A percentile compares a stretch with the other conserved stretches of the same genome.
Evolutionary conservation across 441 rosid species (phyloP).

Genomic region (Aquilaria agallochum): DNA sequence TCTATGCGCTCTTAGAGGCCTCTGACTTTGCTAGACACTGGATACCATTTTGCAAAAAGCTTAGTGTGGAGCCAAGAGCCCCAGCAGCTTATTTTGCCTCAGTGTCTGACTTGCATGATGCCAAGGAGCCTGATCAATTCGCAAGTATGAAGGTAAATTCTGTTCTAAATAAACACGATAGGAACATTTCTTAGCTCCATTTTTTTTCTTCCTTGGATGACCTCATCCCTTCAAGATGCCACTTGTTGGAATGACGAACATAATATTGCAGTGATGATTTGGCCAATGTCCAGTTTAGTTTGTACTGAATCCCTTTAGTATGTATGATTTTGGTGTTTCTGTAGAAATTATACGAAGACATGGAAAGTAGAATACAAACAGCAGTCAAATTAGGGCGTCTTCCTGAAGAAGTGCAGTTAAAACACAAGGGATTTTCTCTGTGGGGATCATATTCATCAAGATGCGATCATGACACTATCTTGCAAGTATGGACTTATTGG

Average conservation of each 20-base stretch:
- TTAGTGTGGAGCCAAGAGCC: conserved; percentile 37
- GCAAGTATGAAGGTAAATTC: conserved; percentile 27
- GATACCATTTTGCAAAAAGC: conserved; percentile 56
- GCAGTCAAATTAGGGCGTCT: conserved; percentile 29
- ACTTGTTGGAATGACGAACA: no score
- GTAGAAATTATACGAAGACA: conserved; percentile 50
- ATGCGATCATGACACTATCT: conserved; percentile 55
- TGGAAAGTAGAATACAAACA: conserved; percentile 45
- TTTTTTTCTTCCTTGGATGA: no score
- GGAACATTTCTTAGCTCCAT: no score
- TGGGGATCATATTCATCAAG: conserved; percentile 44
- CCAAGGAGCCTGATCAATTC: background rate
- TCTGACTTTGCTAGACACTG: conserved; percentile 50
- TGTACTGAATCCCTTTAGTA: background rate
- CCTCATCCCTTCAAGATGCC: background rate
- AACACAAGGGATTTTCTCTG: conserved; percentile 45
- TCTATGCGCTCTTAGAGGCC: conserved; percentile 68
- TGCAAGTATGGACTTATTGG: conserved; percentile 39
- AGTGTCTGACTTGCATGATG: background rate
- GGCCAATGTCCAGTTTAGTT: no score
- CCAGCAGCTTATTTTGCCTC: conserved; percentile 40
- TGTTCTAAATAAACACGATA: background rate
- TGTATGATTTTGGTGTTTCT: background rate
- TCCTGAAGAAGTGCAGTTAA: conserved; percentile 30
- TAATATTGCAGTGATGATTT: no score